Conservation (phyloP, 2,329 filamentous ascomycete species). For the Cordyceps militaris region DNA sequence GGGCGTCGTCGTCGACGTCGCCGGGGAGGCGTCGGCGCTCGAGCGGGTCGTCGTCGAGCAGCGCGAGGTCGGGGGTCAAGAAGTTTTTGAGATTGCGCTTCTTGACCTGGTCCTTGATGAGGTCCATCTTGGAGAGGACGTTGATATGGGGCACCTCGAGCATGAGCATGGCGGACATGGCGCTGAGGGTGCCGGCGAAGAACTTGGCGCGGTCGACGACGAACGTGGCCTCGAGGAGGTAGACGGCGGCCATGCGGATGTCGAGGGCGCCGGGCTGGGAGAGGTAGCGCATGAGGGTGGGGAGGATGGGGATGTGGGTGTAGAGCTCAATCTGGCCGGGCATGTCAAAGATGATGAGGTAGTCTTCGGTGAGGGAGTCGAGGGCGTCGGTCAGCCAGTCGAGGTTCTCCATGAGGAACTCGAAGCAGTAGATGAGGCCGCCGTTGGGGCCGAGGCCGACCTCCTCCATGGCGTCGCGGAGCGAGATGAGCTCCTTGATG, state of each 20-base stretch:
- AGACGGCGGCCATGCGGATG: conserved; percentile 86
- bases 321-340: conserved; percentile 98
- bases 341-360: conserved; percentile 97
- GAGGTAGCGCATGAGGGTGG: conserved; percentile 73
- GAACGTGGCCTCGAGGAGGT: conserved; percentile 92
- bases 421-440: conserved; percentile 92
- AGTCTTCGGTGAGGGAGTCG: conserved; percentile 83
- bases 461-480: conserved; percentile 96
- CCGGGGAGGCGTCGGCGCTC: conserved; percentile 36
- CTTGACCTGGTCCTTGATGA: conserved; percentile 81
- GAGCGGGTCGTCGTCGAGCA: conserved; percentile 73
- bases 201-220: conserved; percentile 95
- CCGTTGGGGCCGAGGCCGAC: conserved; percentile 86
- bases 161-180: conserved; percentile 99
- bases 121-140: conserved; percentile 94
- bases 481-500: conserved; percentile 88
- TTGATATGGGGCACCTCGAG: conserved; percentile 95
- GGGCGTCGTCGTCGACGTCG: conserved; percentile 31
- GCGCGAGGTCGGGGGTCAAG: conserved; percentile 72
- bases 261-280: conserved; percentile 74
- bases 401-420: conserved; percentile 89
- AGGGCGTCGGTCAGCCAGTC: conserved; percentile 84
- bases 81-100: conserved; percentile 87
- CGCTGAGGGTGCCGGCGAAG: conserved; percentile 89
- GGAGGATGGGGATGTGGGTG: conserved; percentile 90